Percentiles rank a stretch among this genome's conserved stretches.
phyloP scores from a whole-genome alignment of 2,329 filamentous ascomycete genomes.

The Metarhizium sp. region DNA sequence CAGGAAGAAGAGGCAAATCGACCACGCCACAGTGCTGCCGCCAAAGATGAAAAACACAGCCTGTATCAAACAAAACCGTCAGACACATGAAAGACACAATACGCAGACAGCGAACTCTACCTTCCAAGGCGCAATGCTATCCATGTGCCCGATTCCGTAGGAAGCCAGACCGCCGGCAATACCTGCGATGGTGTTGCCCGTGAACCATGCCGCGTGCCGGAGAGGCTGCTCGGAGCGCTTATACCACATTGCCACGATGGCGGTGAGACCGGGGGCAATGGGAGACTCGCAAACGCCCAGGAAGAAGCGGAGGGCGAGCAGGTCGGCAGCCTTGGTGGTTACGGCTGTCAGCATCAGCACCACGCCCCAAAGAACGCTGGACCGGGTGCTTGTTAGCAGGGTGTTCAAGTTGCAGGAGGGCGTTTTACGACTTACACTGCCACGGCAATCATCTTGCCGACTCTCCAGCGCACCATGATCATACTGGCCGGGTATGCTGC shows the following conservation, averaged over 20 bases:
- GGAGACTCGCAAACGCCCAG: constrained; percentile 21
- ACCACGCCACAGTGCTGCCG: constrained; percentile 13
- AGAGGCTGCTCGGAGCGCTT: constrained; percentile 19
- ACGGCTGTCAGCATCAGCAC: constrained; percentile 34
- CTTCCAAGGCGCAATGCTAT: constrained; percentile 11
- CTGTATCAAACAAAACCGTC: too few species aligned
- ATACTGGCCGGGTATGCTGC: constrained; percentile 16
- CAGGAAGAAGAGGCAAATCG: constrained; percentile 9
- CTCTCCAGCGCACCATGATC: constrained; percentile 15
- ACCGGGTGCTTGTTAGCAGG: background rate
- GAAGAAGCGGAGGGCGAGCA: constrained; percentile 22
- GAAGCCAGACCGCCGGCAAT: constrained; percentile 18
- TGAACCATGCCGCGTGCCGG: constrained; percentile 22
- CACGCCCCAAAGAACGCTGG: constrained; percentile 21
- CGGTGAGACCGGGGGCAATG: constrained; percentile 19
- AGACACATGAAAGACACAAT: too few species aligned
- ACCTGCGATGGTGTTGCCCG: constrained; percentile 20
- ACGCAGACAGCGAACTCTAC: constrained; percentile 16
- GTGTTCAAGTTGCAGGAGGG: too few species aligned
- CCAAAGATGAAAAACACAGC: constrained; percentile 13
- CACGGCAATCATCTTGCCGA: constrained; percentile 17
- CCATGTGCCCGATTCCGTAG: constrained; percentile 20
- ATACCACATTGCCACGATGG: constrained; percentile 25
- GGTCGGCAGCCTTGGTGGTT: constrained; percentile 17
- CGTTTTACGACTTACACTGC: too few species aligned